A percentile compares a stretch with the other conserved stretches of the same genome.
Conservation (phyloP, 345 rosid genomes). For the Citrus glauca region DNA sequence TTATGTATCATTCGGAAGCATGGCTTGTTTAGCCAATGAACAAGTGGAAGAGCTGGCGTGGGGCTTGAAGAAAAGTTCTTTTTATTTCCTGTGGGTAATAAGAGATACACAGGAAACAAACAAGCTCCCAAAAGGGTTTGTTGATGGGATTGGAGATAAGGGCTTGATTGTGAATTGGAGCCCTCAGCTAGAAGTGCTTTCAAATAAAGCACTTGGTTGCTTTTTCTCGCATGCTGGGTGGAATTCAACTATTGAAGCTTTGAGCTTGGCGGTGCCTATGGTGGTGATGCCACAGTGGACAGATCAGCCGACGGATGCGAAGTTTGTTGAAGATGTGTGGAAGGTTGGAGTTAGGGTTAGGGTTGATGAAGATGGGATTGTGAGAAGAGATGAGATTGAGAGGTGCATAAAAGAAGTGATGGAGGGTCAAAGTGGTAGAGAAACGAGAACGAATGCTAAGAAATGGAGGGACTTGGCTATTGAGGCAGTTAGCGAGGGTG, state of each 20-base stretch:
- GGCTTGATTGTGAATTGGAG: conserved; percentile 4
- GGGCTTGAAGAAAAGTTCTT: conserved; percentile 26
- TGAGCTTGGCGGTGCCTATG: conserved; percentile 28
- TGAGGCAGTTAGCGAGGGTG: conserved; percentile 34
- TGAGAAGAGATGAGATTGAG: conserved; percentile 20
- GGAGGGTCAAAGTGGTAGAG: conserved; percentile 17
- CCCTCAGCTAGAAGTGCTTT: background rate
- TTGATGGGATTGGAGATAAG: background rate
- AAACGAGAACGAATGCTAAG: conserved; percentile 2
- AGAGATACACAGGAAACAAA: conserved; percentile 40
- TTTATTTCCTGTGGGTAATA: conserved; percentile 52
- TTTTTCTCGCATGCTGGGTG: conserved; percentile 24
- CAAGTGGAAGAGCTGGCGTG: conserved; percentile 58
- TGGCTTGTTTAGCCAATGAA: conserved; percentile 28
- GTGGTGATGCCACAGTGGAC: conserved; percentile 28
- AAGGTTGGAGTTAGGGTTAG: conserved; percentile 19
- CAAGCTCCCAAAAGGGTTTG: conserved; percentile 12
- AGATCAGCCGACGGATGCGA: conserved; percentile 21
- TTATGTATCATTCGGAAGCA: conserved; percentile 70
- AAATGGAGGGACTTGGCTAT: conserved; percentile 23
- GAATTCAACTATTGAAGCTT: conserved; percentile 29
- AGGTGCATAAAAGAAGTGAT: background rate
- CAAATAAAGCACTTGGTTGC: conserved; percentile 15
- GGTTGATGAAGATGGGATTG: conserved; percentile 19
- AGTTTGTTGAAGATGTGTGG: conserved; percentile 24